Conservation (phyloP, 495 filamentous ascomycete species). For the Hypoxylon perforatum region DNA sequence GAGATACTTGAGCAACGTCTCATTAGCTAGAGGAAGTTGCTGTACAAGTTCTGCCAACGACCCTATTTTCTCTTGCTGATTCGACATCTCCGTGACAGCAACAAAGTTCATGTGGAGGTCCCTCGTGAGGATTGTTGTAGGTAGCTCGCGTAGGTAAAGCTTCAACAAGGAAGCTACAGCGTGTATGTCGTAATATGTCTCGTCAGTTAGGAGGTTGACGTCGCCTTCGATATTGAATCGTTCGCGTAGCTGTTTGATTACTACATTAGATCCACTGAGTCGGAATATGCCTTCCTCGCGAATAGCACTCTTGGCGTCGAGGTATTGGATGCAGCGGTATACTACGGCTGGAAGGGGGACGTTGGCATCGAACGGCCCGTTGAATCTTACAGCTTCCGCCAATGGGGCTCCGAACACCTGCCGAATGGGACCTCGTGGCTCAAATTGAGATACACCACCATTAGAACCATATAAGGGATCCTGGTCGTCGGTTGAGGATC, state of each 20-base stretch:
- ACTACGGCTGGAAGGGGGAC: constrained; percentile 92
- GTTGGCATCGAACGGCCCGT: constrained; percentile 74
- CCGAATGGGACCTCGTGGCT: constrained; percentile 68
- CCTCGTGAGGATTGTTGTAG: constrained; percentile 87
- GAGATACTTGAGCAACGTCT: constrained; percentile 81
- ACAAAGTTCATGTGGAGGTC: constrained; percentile 92
- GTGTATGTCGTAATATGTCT: constrained; percentile 93
- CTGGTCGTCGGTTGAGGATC: constrained; percentile 60
- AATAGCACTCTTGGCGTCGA: constrained; percentile 83
- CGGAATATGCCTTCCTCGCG: constrained; percentile 96
- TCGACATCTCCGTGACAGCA: constrained; percentile 81
- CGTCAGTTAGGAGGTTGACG: constrained; percentile 84
- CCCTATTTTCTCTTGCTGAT: constrained; percentile 79
- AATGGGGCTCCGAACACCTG: constrained; percentile 89
- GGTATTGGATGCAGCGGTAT: constrained; percentile 95
- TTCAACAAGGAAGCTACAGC: constrained; percentile 95
- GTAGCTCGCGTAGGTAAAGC: constrained; percentile 91
- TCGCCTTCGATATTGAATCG: constrained; percentile 95
- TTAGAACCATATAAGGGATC: constrained; percentile 58
- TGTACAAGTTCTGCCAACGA: constrained; percentile 89
- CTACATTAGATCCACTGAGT: constrained; percentile 90
- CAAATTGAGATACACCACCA: constrained; percentile 44
- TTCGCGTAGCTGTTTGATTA: constrained; percentile 90
- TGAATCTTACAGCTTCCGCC: constrained; percentile 85
- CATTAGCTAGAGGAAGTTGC: constrained; percentile 81